Evolutionary conservation across 2,329 filamentous ascomycete genomes (phyloP), one percentile per base, ranked within the genome.

Genomic region (Colletotrichum shisoi): DNA sequence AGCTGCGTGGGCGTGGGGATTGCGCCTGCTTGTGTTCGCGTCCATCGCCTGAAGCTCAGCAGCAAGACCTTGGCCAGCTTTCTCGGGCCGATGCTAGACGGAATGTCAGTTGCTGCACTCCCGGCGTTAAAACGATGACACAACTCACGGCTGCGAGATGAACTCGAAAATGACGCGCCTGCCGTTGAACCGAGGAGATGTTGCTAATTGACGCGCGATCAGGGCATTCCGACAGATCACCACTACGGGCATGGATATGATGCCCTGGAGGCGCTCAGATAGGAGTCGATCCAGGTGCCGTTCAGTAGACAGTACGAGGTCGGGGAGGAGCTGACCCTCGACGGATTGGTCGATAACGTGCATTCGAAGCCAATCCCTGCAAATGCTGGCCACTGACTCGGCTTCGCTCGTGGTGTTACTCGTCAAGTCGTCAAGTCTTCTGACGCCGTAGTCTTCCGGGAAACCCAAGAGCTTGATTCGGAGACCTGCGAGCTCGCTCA

Each of bases 111-210:
- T n/a, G 54, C 17, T 5, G 63, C 9, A 4, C 4, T 34, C 21
- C 24, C 3, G 4, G n/a, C 5, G 37, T 3, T 2, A 12, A 12
- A 0, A 40, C 5, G 0, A 1, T 2, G 0, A 0, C 12, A 0
- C 12, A 52, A 74, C 78, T 70, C 62, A 78, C 74, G 79, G 79
- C 54, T 79, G 78, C 1, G 77, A 78, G 19, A 79, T 74, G 49
- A 78, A 79, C 54, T 79, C 78, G 11, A 78, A 73, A 15, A 78
- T 68, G 1, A 71, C 72, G 17, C 64, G 62, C 42, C 70, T 31
- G 68, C 68, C 65, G 24, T 68, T 58, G n/a, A 70, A 64, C 45
- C 73, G 62, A 44, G 72, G 59, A 2, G 53, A 68, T 27, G 48
- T 73, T 57, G 63, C 63, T 7, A 70, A 63, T 27, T 70, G 70